These are phyloP conservation scores for Pisolithus microcarpus DNA, from an alignment of 768 basidiomycete species.

Conservation along the genomic window DNA sequence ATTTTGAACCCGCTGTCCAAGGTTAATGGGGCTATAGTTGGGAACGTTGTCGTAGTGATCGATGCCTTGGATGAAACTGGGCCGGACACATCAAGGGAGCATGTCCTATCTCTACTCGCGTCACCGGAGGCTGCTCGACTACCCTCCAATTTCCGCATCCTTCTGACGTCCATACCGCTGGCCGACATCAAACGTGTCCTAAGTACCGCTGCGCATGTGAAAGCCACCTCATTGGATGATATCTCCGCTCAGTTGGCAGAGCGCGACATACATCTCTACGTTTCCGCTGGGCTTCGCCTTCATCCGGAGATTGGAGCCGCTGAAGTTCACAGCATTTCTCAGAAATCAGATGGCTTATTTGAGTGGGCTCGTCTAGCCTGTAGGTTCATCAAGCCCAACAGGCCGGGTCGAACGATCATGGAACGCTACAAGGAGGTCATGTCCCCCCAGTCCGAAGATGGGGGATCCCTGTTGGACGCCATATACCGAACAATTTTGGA, in stretches of 20 bases:
- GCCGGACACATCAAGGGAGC: not conserved
- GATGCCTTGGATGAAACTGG: conserved; percentile 19
- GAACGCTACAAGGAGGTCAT: no score
- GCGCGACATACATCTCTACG: not conserved
- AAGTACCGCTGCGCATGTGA: not conserved
- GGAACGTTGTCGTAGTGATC: conserved; percentile 21
- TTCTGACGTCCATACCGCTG: conserved; percentile 6
- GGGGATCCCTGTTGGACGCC: not conserved
- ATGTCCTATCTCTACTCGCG: conserved; percentile 8
- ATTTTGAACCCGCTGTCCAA: conserved; percentile 9
- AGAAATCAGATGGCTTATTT: no score
- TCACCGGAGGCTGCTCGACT: not conserved
- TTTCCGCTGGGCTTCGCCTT: not conserved
- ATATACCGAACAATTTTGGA: not conserved
- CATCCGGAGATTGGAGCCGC: no score
- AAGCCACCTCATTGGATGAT: not conserved
- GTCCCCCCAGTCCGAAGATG: no score
- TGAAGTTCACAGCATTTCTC: no score
- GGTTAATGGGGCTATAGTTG: conserved; percentile 1
- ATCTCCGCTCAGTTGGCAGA: not conserved
- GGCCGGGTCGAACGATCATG: no score
- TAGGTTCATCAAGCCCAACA: no score
- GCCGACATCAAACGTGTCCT: not conserved
- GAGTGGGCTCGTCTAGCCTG: no score
- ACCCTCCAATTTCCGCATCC: no score